Conservation (phyloP, 805 yeast species). For the Kregervanrija pseudodelftensis region DNA sequence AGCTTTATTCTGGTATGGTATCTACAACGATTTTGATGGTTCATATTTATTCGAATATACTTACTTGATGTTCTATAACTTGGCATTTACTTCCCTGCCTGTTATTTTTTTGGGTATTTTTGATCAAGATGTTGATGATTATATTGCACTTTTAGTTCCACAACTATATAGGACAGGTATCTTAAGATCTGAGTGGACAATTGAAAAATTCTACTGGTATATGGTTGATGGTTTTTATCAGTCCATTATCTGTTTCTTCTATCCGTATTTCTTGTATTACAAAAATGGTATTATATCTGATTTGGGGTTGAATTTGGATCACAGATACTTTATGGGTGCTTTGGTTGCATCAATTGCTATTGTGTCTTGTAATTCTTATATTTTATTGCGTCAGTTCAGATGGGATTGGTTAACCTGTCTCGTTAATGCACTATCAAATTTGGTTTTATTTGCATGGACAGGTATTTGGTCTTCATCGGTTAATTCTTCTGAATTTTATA, state of each 20-base stretch:
- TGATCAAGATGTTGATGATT: conserved; percentile 73
- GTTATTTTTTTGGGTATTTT: conserved; percentile 71
- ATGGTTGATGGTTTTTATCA: conserved; percentile 76
- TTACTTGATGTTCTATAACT: conserved; percentile 69
- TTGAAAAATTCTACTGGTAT: conserved; percentile 61
- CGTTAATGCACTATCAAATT: conserved; percentile 48
- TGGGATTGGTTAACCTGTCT: conserved; percentile 75
- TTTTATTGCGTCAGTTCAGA: conserved; percentile 60
- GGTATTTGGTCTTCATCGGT: conserved; percentile 65
- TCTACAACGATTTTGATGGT: conserved; percentile 70
- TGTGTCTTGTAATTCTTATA: conserved; percentile 58
- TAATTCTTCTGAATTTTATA: conserved; percentile 53
- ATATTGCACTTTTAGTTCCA: conserved; percentile 64
- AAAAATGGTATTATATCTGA: conserved; percentile 36
- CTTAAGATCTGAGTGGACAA: conserved; percentile 62
- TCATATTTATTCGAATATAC: conserved; percentile 74
- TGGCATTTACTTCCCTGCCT: conserved; percentile 79
- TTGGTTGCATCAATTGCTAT: conserved; percentile 61
- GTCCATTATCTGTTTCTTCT: conserved; percentile 63
- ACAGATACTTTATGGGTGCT: conserved; percentile 67
- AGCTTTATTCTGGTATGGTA: conserved; percentile 76
- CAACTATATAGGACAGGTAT: conserved; percentile 72
- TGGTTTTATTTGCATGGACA: conserved; percentile 67
- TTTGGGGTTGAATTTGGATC: conserved; percentile 49
- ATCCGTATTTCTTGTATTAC: conserved; percentile 54